Percentiles rank a stretch among this genome's conserved stretches.
Evolutionary conservation across 2,329 filamentous ascomycete genomes (phyloP).

Genomic region (Aspergillus tanneri): DNA sequence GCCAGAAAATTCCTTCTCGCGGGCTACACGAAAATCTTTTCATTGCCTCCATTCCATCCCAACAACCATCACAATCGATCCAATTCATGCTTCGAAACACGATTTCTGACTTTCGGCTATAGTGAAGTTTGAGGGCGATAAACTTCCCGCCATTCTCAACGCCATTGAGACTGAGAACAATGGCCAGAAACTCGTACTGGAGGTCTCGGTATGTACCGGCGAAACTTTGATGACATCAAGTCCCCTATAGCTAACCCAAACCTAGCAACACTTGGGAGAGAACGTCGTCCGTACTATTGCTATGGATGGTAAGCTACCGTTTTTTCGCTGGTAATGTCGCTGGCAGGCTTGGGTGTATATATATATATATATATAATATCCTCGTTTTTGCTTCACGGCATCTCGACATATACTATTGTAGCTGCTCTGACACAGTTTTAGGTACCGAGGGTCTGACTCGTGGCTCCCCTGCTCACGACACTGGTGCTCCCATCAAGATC

Average conservation of each 20-base stretch:
- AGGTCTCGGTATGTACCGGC: constrained; percentile 77
- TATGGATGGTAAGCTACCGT: constrained; percentile 85
- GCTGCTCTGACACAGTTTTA: constrained; percentile 36
- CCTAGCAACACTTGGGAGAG: constrained; percentile 97
- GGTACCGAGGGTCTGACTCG: constrained; percentile 99
- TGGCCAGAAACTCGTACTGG: constrained; percentile 90
- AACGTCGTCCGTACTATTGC: constrained; percentile 99
- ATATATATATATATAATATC: not conserved
- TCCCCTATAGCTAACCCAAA: constrained; percentile 22
- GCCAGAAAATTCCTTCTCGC: constrained; percentile 17
- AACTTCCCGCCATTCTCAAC: constrained; percentile 96
- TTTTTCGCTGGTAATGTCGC: not conserved
- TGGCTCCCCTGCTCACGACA: constrained; percentile 81
- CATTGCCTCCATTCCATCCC: constrained; percentile 38
- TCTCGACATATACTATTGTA: not conserved
- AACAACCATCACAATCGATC: constrained; percentile 31
- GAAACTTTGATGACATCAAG: constrained; percentile 20
- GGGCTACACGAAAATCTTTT: constrained; percentile 30
- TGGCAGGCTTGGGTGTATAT: not conserved
- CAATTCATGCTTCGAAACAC: constrained; percentile 23
- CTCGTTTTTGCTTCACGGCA: constrained; percentile 3
- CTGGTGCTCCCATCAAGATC: constrained; percentile 92
- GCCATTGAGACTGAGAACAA: constrained; percentile 88
- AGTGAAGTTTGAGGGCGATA: constrained; percentile 96
- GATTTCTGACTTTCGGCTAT: constrained; percentile 37